Evolutionary conservation across 1,139 yeast species (phyloP), one percentile per base, ranked within the genome.

Genomic region (Protomyces arabidopsidicola): DNA sequence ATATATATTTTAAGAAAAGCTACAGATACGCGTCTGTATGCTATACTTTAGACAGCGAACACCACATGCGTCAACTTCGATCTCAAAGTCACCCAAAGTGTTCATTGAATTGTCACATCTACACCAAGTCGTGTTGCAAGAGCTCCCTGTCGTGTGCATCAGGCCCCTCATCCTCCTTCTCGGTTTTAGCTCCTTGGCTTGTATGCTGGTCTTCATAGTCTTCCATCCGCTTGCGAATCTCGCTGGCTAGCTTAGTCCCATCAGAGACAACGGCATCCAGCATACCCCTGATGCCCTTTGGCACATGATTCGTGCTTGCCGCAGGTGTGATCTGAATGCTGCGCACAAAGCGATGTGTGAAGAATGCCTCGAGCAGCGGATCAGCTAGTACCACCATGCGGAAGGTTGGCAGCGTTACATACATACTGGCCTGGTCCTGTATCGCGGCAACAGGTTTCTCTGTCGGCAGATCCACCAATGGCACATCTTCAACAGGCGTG

Each of bases 351-450:
- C 68, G 70, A 34, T 79, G 77, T 45, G 89, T 81, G 74, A 93
- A 93, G 68, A 91, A 83, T 51, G 87, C 77, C 73, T 93, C 98
- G 69, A 90, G 86, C 0, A 97, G 88, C 71, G 90, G 98, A 73
- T 91, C 97, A 0, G 98, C 97, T 16, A 93, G 79, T 2, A 93
- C 78, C 1, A 93, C 95, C 98, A 93, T 93, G 69, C 98, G 80
- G 77, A 93, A 93, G 0, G 97, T 90, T 0, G 98, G 91, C 35
- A 91, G 77, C 63, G 88, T 88, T 65, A 93, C 81, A 64, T 78
- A 84, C 20, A 87, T 84, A 0, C 96, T 96, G 12, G 85, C 81
- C 72, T 90, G 88, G 63, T 89, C 83, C 2, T 63, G 53, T 16
- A 59, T 9, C 10, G 60, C 54, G 16, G 16, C 16, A 38, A 62